phyloP scores from a whole-genome alignment of 225 moss, liverwort and hornwort species.

The Sphagnum contortum region DNA sequence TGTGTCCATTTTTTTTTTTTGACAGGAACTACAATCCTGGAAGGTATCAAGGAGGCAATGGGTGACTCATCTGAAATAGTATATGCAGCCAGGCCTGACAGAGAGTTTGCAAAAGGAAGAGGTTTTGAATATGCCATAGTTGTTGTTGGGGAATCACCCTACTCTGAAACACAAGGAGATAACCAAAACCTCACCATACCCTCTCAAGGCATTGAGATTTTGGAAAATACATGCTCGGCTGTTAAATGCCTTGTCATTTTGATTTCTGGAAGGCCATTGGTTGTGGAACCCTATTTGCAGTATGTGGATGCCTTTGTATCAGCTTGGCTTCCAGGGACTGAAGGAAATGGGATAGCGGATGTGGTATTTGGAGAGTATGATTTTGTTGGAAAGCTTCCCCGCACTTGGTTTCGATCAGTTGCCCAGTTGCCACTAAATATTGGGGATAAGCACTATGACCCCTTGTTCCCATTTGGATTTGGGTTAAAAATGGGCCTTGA shows the following conservation, averaged over 20 bases:
- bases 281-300: constrained; percentile 30
- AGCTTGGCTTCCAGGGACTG: constrained; percentile 52
- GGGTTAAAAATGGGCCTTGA: constrained; percentile 38
- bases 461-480: constrained; percentile 41
- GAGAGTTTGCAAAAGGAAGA: too few relatives aligned
- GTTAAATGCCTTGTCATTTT: constrained; percentile 40
- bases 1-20: neutral
- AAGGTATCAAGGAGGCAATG: constrained; percentile 31
- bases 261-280: constrained; percentile 38
- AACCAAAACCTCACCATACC: too few relatives aligned
- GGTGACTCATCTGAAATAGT: constrained; percentile 23
- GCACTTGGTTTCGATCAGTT: constrained; percentile 43
- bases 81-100: constrained; percentile 1
- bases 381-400: constrained; percentile 32
- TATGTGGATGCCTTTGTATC: constrained; percentile 41
- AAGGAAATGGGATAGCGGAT: constrained; percentile 41
- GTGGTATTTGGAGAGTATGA: constrained; percentile 34
- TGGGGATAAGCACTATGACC: constrained; percentile 39
- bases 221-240: constrained; percentile 19
- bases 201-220: too few relatives aligned
- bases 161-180: too few relatives aligned
- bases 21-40: constrained; percentile 36
- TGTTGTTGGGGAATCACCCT: too few relatives aligned
- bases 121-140: too few relatives aligned
- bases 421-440: constrained; percentile 49